Base-by-base conservation (phyloP, 495 filamentous ascomycete genomes). In the Penicillium paradoxum region DNA sequence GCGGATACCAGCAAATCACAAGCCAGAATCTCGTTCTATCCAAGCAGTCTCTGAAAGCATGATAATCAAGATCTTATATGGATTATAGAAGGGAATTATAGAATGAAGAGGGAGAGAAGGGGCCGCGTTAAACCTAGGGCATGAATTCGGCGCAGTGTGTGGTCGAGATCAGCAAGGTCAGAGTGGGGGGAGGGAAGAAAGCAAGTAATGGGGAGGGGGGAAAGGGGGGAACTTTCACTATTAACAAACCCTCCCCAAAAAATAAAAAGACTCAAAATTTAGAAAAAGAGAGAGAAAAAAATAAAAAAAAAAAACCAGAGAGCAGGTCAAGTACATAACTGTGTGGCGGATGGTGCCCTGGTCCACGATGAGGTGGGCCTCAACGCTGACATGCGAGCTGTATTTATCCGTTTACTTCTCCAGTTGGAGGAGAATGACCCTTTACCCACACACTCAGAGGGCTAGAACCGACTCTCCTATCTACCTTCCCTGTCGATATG, bases 291-390 rank as follows among this genome's bases (percentile, higher is more conserved):
- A n/a, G n/a, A n/a, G n/a, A n/a, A n/a, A n/a, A n/a, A n/a, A n/a
- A n/a, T n/a, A n/a, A n/a, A n/a, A n/a, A n/a, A n/a, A n/a, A 60
- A 13, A 36, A 59, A 37, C 47, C 58, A 43, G 57, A 54, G 15
- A 47, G 59, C 32, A 49, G 24, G 7, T 27, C 24, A 27, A 27
- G 24, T n/a, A n/a, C n/a, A n/a, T n/a, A n/a, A n/a, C n/a, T n/a
- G n/a, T n/a, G n/a, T 27, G 24, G 24, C 24, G 24, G 24, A 27
- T 27, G 24, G n/a, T n/a, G n/a, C n/a, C n/a, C n/a, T n/a, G n/a
- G n/a, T n/a, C n/a, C n/a, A n/a, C n/a, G n/a, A n/a, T 27, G 24
- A 3, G 7, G 24, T 27, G 24, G 24, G 24, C 24, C 24, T 27
- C 24, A 7, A 27, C 3, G 24, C 24, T 27, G 24, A 27, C 24